Percentiles rank a stretch among this genome's conserved stretches.
Evolutionary conservation across 2,329 filamentous ascomycete genomes (phyloP).

Genomic region (Pseudocercospora fuligena): DNA sequence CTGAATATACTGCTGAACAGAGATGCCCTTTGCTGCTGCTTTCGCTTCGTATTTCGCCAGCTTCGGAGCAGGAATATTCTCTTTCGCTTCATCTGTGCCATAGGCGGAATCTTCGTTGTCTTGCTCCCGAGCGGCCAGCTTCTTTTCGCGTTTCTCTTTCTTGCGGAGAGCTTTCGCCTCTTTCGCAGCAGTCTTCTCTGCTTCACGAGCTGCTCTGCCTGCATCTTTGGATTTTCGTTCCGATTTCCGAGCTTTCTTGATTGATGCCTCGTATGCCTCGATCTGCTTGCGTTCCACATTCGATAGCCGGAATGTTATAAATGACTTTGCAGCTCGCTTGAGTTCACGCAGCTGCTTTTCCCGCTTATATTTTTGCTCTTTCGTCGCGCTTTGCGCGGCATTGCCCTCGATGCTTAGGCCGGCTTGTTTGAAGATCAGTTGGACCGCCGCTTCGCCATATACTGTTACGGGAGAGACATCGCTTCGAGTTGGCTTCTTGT

Average conservation of each 20-base stretch:
- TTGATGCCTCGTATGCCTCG: conserved; percentile 6
- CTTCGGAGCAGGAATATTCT: conserved; percentile 36
- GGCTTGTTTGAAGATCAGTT: conserved; percentile 15
- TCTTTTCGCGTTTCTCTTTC: conserved; percentile 19
- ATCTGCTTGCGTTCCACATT: conserved; percentile 17
- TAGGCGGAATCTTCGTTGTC: conserved; percentile 11
- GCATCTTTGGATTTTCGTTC: conserved; percentile 12
- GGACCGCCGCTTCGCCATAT: conserved; percentile 19
- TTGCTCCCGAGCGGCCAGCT: conserved; percentile 1
- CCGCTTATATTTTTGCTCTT: conserved; percentile 24
- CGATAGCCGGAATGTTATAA: conserved; percentile 22
- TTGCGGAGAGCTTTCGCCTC: conserved; percentile 24
- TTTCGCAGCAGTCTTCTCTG: conserved; percentile 26
- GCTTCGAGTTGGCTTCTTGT: conserved; percentile 22
- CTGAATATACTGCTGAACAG: conserved; percentile 42
- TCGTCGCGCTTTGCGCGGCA: neutral
- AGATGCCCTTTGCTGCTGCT: conserved; percentile 45
- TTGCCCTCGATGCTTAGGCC: conserved; percentile 1
- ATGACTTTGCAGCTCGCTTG: conserved; percentile 25
- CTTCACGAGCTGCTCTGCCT: conserved; percentile 9
- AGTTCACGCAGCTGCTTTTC: conserved; percentile 27
- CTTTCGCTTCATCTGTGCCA: conserved; percentile 11
- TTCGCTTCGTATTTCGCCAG: conserved; percentile 40
- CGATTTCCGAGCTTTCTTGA: conserved; percentile 14
- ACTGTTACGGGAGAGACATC: conserved; percentile 5